Base-by-base conservation (phyloP, 306 rosid genomes). In the Gillenia trifoliata region DNA sequence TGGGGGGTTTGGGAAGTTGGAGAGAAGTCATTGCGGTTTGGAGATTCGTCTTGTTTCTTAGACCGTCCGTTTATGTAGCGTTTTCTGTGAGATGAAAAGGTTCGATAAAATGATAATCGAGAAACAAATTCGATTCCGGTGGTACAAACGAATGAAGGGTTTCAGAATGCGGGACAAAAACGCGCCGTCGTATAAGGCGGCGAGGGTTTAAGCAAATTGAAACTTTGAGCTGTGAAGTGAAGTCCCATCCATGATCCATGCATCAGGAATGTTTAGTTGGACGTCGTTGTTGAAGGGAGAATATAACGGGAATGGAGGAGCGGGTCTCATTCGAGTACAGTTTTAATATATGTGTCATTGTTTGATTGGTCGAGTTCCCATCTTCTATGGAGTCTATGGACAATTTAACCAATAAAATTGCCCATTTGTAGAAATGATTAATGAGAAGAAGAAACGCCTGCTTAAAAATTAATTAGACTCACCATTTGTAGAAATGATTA, bases 1-100 rank as follows among this genome's bases (percentile, higher is more conserved):
- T 22, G 6, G 33, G 2, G 38, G 66, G 55, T 8, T 13, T 36
- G 7, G 36, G 34, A 43, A 55, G 54, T 6, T 23, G 71, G 7
- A 73, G 64, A 3, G 80, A 74, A 47, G 38, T 47, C 74, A 68
- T 70, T n/a, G 20, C 16, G 36, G 8, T 57, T 57, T 26, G 13
- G 36, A 5, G 13, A 17, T 28, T 19, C 6, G 72, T 67, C 6
- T 67, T 67, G 56, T 40, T 28, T 6, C 11, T 31, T 7, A 38
- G 38, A 73, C 23, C 43, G 59, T 6, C 0, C 19, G 15, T 22
- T 49, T 49, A 47, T 30, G 6, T 62, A 23, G 36, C 45, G 52
- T 23, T 64, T 33, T 22, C 6, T 25, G 30, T 11, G 25, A 43
- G 38, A 67, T 4, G n/a, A n/a, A n/a, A n/a, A n/a, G n/a, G n/a